Evolutionary conservation across 192 early-diverging fungal species (phyloP).

Genomic region (Backusella parvicylindrica): DNA sequence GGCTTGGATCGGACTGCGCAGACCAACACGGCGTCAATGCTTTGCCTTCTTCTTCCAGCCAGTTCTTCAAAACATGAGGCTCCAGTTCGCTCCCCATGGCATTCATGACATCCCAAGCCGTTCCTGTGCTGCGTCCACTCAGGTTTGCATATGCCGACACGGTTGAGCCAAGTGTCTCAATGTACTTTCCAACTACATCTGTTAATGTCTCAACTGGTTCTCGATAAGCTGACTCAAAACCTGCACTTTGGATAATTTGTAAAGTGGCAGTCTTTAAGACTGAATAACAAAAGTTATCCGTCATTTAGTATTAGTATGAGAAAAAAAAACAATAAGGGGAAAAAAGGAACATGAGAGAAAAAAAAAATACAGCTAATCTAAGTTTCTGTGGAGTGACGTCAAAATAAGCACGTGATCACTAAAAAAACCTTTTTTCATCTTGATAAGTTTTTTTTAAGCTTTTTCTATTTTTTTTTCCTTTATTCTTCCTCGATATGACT

Average conservation of each 20-base stretch:
- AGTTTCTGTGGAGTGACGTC: background rate
- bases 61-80: slow-evolving; percentile 35
- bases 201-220: slow-evolving; percentile 40
- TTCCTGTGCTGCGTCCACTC: slow-evolving; percentile 41
- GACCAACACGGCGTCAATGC: slow-evolving; percentile 39
- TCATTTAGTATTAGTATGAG: slow-evolving; percentile 18
- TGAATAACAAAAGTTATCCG: slow-evolving; percentile 46
- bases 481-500: background rate
- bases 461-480: background rate
- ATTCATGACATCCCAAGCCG: slow-evolving; percentile 39
- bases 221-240: slow-evolving; percentile 47
- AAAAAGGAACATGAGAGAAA: background rate
- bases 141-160: slow-evolving; percentile 44
- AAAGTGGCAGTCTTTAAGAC: slow-evolving; percentile 43
- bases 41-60: slow-evolving; percentile 44
- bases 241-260: slow-evolving; percentile 51
- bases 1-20: slow-evolving; percentile 42
- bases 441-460: background rate
- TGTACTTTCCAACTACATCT: slow-evolving; percentile 50
- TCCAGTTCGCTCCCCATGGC: slow-evolving; percentile 40
- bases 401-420: background rate
- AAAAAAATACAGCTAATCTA: background rate
- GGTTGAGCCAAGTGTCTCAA: slow-evolving; percentile 42
- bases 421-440: background rate
- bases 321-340: slow-evolving; percentile 3